A percentile compares a stretch with the other conserved stretches of the same genome.
phyloP scores from a whole-genome alignment of 257 asterid species.

The Nicotiana tomentosiformis region DNA sequence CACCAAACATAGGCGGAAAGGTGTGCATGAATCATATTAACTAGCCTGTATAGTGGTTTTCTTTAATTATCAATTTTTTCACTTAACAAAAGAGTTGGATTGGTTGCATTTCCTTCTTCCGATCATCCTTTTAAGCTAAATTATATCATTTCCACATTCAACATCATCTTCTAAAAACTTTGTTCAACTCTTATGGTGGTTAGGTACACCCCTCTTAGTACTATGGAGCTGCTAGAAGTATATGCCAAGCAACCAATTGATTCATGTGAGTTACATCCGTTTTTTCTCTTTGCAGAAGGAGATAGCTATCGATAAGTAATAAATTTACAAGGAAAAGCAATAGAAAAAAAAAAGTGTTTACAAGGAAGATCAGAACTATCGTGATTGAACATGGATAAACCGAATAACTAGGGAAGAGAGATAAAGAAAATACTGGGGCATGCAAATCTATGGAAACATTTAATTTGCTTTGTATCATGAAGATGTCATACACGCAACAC shows the following conservation, averaged over 20 bases:
- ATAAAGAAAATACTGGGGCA: neutral
- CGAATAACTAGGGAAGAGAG: neutral
- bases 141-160: neutral
- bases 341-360: neutral
- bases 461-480: too few species aligned
- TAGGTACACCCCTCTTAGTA: conserved; percentile 82
- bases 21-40: neutral
- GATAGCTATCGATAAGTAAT: neutral
- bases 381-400: neutral
- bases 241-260: conserved; percentile 60
- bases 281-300: neutral
- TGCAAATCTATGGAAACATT: too few species aligned
- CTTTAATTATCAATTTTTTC: neutral
- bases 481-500: too few species aligned
- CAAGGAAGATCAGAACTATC: neutral
- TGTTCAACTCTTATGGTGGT: conserved; percentile 22
- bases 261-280: conserved; percentile 54
- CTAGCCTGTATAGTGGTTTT: neutral
- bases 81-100: neutral
- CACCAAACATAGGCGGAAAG: neutral
- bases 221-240: conserved; percentile 76
- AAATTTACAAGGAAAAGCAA: neutral
- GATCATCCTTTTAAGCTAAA: neutral
- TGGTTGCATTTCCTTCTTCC: neutral
- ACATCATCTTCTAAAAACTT: conserved; percentile 5